Conservation (phyloP, 176 grass and related monocot species). For the Pontederia crassipes region DNA sequence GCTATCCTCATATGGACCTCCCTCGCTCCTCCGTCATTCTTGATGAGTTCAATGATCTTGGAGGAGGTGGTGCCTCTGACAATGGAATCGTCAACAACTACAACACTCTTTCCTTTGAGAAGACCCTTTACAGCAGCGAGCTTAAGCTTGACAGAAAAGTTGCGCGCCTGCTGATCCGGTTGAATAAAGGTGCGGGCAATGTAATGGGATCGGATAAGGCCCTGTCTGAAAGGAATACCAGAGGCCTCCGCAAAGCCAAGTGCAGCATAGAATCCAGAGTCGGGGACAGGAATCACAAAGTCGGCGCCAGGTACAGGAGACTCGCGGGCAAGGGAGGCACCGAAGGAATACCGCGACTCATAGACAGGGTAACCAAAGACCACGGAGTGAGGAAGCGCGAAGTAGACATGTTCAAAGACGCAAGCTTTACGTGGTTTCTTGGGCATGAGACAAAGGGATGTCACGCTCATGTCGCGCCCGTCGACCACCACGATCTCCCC, state of each 20-base stretch:
- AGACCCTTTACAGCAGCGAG: slow-evolving; percentile 65
- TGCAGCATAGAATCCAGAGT: slow-evolving; percentile 87
- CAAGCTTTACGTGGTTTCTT: slow-evolving; percentile 61
- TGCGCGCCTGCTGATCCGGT: slow-evolving; percentile 64
- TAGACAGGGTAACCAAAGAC: slow-evolving; percentile 71
- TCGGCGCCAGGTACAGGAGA: slow-evolving; percentile 64
- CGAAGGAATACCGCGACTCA: slow-evolving; percentile 58
- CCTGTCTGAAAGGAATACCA: slow-evolving; percentile 80
- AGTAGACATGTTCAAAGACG: slow-evolving; percentile 97
- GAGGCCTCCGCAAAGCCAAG: slow-evolving; percentile 60
- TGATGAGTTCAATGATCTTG: slow-evolving; percentile 79
- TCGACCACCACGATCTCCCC: slow-evolving; percentile 83
- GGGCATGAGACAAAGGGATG: slow-evolving; percentile 57
- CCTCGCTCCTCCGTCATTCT: slow-evolving; percentile 56
- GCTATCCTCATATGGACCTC: slow-evolving; percentile 96
- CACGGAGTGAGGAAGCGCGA: slow-evolving; percentile 66
- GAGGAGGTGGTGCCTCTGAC: slow-evolving; percentile 92
- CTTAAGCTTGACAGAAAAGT: slow-evolving; percentile 91
- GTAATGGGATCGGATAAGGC: slow-evolving; percentile 85
- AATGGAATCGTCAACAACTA: slow-evolving; percentile 86
- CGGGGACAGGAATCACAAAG: slow-evolving; percentile 88
- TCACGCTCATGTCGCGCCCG: slow-evolving; percentile 52
- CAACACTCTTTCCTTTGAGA: slow-evolving; percentile 73
- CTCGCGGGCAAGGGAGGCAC: slow-evolving; percentile 72
- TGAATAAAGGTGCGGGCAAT: slow-evolving; percentile 89